Evolutionary conservation across 768 basidiomycete genomes (phyloP).

Genomic region (Fibroporia radiculosa): DNA sequence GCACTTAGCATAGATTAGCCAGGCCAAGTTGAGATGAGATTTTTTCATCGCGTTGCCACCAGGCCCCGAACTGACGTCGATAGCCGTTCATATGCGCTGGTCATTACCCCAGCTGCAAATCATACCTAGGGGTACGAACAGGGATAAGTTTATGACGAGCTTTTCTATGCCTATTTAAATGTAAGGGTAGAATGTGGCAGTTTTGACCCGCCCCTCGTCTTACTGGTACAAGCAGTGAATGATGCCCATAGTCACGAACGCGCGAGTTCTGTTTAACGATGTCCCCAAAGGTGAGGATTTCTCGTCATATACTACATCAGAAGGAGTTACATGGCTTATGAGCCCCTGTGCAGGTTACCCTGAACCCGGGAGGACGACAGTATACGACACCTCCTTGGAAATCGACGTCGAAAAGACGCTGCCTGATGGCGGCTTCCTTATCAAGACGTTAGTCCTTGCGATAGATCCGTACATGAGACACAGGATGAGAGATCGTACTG

Average conservation of each 20-base stretch:
- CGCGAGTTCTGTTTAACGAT: conserved; percentile 21
- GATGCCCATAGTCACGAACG: conserved; percentile 22
- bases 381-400: conserved; percentile 18
- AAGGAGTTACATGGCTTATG: background rate
- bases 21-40: too few species aligned
- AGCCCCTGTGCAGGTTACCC: conserved; percentile 16
- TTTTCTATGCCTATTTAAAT: too few species aligned
- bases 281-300: conserved; percentile 20
- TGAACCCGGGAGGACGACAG: conserved; percentile 22
- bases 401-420: conserved; percentile 21
- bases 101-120: too few species aligned
- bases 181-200: too few species aligned
- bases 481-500: conserved; percentile 11
- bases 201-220: too few species aligned
- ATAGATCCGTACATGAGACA: conserved; percentile 16
- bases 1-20: too few species aligned
- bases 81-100: too few species aligned
- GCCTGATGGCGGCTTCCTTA: conserved; percentile 21
- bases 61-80: too few species aligned
- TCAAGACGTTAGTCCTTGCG: conserved; percentile 20
- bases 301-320: background rate
- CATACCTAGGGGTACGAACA: too few species aligned
- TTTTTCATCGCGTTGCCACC: too few species aligned
- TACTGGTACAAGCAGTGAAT: too few species aligned
- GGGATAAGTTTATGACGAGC: too few species aligned